phyloP scores from a whole-genome alignment of 148 eudicot species.

The Rhododendron kiyosumense region DNA sequence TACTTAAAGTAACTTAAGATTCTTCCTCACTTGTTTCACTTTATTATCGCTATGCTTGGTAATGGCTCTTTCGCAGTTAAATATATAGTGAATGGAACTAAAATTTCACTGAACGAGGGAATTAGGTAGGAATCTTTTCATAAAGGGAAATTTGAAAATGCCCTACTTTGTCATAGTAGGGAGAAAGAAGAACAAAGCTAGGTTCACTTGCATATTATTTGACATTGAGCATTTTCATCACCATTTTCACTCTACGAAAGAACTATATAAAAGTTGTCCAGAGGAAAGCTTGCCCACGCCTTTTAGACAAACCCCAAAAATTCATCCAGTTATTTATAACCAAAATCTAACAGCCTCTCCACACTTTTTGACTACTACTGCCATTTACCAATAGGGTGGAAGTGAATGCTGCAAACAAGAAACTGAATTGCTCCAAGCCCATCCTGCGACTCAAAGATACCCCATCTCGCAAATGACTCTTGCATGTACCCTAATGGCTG shows the following conservation, averaged over 20 bases:
- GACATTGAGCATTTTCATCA: not conserved
- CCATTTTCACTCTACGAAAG: no score
- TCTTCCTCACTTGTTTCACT: not conserved
- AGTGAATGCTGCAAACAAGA: not conserved
- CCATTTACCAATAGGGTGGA: not conserved
- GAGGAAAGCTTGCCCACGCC: not conserved
- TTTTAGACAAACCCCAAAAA: not conserved
- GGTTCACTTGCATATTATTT: not conserved
- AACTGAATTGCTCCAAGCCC: not conserved
- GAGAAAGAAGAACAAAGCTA: not conserved
- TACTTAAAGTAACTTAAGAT: not conserved
- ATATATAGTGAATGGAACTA: not conserved
- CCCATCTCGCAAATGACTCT: not conserved
- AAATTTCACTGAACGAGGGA: not conserved
- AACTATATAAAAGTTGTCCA: not conserved
- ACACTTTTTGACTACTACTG: not conserved
- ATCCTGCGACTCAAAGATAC: not conserved
- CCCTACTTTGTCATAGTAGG: not conserved
- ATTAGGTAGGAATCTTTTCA: not conserved
- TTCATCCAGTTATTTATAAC: not conserved
- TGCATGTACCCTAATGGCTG: not conserved
- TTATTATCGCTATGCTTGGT: not conserved
- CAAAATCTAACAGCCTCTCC: not conserved
- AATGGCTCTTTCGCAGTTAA: not conserved
- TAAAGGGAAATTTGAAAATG: not conserved